Base-by-base conservation (phyloP, 257 asterid species). In the Ilex asprella region DNA sequence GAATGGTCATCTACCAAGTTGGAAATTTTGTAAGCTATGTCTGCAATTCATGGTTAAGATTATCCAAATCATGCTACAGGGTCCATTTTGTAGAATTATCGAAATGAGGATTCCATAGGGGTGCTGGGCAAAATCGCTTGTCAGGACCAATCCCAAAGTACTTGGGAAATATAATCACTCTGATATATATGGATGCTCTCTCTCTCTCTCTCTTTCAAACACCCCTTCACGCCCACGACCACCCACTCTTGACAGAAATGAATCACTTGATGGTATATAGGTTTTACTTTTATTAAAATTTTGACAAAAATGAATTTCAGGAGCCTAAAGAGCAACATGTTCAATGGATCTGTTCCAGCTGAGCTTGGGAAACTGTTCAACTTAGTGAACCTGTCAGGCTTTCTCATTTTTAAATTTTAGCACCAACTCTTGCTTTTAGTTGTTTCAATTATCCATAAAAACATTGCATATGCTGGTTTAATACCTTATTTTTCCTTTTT, bases 321-420 rank as follows among this genome's bases (percentile, higher is more conserved):
- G 92, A 76, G 78, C 78, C 69, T 86, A 57, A 89, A 86, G 75
- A 69, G 39, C 70, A 86, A 87, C 74, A 60, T 65, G 70, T 84
- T 87, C 66, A 60, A 62, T 49, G 94, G 87, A 61, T 67, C 73
- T 0, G 50, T 87, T 71, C 94, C 94, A 13, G 77, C 76, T 10
- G 76, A 82, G 76, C 73, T 87, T 0, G 88, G 88, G 76, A 82
- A 77, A 16, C 75, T 82, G 63, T 62, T 67, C 63, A 82, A 81
- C 78, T 84, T 84, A 69, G 69, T 31, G 63, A 65, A 16, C 54
- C 85, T 84, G 91, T 84, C 62, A 62, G 73, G 58, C 16, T 16
- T 54, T 57, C 62, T 16, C 39, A 21, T 16, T 7, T 54, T 64
- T 55, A 2, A 6, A 44, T 43, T 27, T 59, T 50, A 53, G 8